Base-by-base conservation (phyloP, 225 moss, liverwort and hornwort genomes). In the Neckera pumila region DNA sequence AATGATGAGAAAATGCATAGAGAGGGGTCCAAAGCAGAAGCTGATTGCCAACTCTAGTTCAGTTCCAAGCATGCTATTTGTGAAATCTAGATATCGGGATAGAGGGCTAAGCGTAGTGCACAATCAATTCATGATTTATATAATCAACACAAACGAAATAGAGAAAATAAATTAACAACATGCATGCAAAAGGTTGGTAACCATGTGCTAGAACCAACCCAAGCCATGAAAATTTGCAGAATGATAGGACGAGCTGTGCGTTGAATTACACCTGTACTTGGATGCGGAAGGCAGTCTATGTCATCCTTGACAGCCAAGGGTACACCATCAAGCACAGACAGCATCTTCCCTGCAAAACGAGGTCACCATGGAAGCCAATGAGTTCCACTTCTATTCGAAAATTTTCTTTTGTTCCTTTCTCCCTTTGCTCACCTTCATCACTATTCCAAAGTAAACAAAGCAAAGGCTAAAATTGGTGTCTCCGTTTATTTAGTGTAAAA, bases 291-390 rank as follows among this genome's bases (percentile, higher is more conserved):
- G 90, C 96, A 97, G 92, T 99, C 97, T 34, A 97, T 94, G 59
- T 97, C 99, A 93, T 99, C 97, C 92, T 99, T 99, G 81, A 99
- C 96, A 89, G 96, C 97, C 49, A 97, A 89, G 26, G 96, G 94
- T 81, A 96, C 91, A 53, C 99, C 99, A 92, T 99, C 99, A 63
- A 99, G 92, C 53, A 95, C 80, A 79, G 97, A 99, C 81, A 98
- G 88, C 84, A 81, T 76, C 83, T 84, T 90, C 85, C 97, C 97
- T 97, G 95, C 73, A 88, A 83, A 80, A 84, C 31, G 60, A 84
- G 74, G 51, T 70, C 79, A 88, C 38, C 15, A 33, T 71, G 60
- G 34, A 51, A 83, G 59, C 38, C 76, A 81, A 57, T 60, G 26
- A 84, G 58, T 57, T 23, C 47, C 40, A 78, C 11, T 47, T 85